Evolutionary conservation across 192 early-diverging fungal species (phyloP).

Genomic region (Geosiphon pyriformis): DNA sequence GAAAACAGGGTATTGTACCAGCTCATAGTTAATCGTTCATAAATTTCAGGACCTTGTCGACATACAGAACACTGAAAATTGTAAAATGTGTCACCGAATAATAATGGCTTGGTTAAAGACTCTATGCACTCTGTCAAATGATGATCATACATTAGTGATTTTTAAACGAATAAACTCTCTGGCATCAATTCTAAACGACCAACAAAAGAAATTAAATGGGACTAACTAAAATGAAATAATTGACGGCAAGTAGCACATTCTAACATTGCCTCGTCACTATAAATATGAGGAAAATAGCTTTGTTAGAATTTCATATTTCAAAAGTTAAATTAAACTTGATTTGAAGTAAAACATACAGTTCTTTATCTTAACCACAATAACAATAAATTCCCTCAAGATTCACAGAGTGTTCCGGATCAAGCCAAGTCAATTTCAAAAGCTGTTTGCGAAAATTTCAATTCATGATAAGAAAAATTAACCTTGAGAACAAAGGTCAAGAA

Average conservation of each 20-base stretch:
- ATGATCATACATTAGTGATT: no score
- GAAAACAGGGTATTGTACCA: no score
- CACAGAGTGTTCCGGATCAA: conserved; percentile 37
- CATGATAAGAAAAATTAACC: not conserved
- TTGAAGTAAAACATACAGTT: conserved; percentile 27
- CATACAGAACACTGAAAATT: conserved; percentile 74
- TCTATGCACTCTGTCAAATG: conserved; percentile 54
- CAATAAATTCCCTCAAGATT: conserved; percentile 72
- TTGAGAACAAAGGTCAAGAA: not conserved
- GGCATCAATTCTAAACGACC: no score
- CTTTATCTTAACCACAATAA: conserved; percentile 70
- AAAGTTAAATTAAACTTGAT: not conserved
- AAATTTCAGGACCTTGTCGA: conserved; percentile 54
- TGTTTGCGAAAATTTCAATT: no score
- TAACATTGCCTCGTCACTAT: conserved; percentile 61
- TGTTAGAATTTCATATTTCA: not conserved
- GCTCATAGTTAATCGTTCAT: conserved; percentile 60
- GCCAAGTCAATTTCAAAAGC: conserved; percentile 38
- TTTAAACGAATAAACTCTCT: no score
- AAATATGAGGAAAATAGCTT: not conserved
- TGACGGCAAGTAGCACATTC: conserved; percentile 62
- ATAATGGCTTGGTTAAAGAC: conserved; percentile 48
- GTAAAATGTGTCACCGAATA: conserved; percentile 72
- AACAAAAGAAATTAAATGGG: no score
- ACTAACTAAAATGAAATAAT: conserved; percentile 69